These are phyloP conservation scores for Citrus medica DNA, from an alignment of 345 rosid species.

Conservation along the genomic window DNA sequence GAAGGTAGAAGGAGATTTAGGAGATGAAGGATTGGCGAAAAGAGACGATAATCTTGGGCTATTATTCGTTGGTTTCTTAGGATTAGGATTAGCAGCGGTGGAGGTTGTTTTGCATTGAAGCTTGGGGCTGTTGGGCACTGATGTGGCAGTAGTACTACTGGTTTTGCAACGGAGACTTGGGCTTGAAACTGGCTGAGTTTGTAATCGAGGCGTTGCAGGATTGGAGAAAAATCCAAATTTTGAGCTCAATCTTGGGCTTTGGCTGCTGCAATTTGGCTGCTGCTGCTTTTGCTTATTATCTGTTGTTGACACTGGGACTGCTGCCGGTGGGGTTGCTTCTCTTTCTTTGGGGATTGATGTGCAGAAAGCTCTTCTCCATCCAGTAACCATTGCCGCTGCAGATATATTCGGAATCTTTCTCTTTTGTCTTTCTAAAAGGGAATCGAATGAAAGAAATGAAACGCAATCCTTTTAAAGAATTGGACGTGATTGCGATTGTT, in stretches of 20 bases:
- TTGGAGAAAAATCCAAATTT: conserved; percentile 76
- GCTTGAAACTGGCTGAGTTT: conserved; percentile 41
- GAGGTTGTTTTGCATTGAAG: conserved; percentile 48
- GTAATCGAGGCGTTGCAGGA: conserved; percentile 73
- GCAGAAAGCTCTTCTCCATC: conserved; percentile 83
- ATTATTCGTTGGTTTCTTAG: conserved; percentile 13
- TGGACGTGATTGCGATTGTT: neutral
- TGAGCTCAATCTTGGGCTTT: conserved; percentile 48
- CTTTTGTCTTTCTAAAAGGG: neutral
- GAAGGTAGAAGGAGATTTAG: conserved; percentile 71
- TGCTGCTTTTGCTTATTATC: neutral
- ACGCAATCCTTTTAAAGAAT: neutral
- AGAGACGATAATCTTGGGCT: conserved; percentile 44
- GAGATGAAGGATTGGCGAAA: conserved; percentile 62
- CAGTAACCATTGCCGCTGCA: conserved; percentile 60
- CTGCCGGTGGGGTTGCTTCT: conserved; percentile 24
- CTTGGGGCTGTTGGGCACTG: conserved; percentile 57
- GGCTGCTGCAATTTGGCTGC: conserved; percentile 10
- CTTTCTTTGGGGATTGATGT: conserved; percentile 61
- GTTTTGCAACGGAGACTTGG: conserved; percentile 63
- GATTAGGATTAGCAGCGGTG: conserved; percentile 35
- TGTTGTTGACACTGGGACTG: conserved; percentile 10
- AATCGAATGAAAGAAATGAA: neutral
- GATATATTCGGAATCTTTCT: neutral
- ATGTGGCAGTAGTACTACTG: conserved; percentile 32